Evolutionary conservation across 257 asterid species (phyloP), one percentile per base, ranked within the genome.

Genomic region (Asclepias syriaca): DNA sequence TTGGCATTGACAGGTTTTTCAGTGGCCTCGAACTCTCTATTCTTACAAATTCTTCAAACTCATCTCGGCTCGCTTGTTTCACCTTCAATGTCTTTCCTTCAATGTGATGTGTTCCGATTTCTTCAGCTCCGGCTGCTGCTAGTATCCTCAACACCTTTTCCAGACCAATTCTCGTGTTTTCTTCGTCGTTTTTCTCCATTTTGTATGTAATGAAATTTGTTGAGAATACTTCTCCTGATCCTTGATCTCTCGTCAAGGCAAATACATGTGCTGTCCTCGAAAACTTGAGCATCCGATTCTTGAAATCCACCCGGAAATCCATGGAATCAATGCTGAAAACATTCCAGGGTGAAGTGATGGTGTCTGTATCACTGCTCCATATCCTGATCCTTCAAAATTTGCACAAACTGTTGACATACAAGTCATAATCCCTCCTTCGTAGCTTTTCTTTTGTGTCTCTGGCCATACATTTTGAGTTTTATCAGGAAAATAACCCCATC

Each of bases 331-430:
- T 5, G 80, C 76, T 0, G 97, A 78, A 77, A 89, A 93, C 88
- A 93, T 78, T 10, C 98, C 97, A 0, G 96, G 98, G 74, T 93
- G 98, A 57, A 91, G 72, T 0, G 92, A 66, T 10, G 97, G 97
- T 11, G 97, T 90, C 73, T 93, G 98, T 10, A 93, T 83, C 9
- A 90, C 16, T 3, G 87, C 85, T 13, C 86, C 96, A 37, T 88
- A 85, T n/a, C 93, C 90, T 0, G 94, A 82, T 50, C 71, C 80
- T 11, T 85, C 83, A 14, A 78, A 71, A 65, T 81, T 72, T 0
- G 80, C 77, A 4, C 51, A 86, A 0, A 83, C 84, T 50, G 78
- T 86, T 0, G 97, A 86, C 98, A 93, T 91, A 1, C 94, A 87
- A 8, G 98, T 90, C 87, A 93, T 74, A 56, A 93, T 89, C 0